Evolutionary conservation across 306 rosid genomes (phyloP).

Genomic region (Calophaca sinica): DNA sequence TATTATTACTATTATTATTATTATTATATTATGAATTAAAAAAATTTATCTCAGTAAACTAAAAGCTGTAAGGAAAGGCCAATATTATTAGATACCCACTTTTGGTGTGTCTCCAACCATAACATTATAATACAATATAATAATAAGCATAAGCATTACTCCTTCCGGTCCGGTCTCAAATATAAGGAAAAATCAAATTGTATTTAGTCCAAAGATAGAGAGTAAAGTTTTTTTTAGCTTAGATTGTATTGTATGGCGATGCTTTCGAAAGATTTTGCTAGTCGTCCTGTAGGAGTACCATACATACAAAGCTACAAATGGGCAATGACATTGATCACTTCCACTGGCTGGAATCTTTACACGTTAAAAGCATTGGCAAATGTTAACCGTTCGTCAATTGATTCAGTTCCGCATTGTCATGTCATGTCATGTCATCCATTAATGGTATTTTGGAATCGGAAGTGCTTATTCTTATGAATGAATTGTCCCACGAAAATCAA

Average conservation of each 20-base stretch:
- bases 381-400: not conserved
- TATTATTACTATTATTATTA: no score
- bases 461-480: no score
- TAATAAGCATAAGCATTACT: constrained; percentile 36
- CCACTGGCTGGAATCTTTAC: constrained; percentile 3
- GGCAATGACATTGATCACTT: not conserved
- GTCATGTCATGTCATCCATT: not conserved
- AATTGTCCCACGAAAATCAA: no score
- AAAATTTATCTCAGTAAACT: not conserved
- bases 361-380: constrained; percentile 10
- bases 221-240: constrained; percentile 30
- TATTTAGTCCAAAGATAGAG: no score
- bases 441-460: constrained; percentile 8
- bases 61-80: constrained; percentile 45
- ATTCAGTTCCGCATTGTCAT: constrained; percentile 5
- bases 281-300: no score
- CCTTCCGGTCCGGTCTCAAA: no score
- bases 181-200: no score
- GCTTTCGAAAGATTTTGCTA: constrained; percentile 9
- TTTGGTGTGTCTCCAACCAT: constrained; percentile 39
- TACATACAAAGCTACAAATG: constrained; percentile 4
- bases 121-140: not conserved
- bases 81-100: constrained; percentile 53
- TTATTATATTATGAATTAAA: constrained; percentile 40
- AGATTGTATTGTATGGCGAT: constrained; percentile 14